Evolutionary conservation across 2,329 filamentous ascomycete genomes (phyloP).

Genomic region (Xylogone sp.): DNA sequence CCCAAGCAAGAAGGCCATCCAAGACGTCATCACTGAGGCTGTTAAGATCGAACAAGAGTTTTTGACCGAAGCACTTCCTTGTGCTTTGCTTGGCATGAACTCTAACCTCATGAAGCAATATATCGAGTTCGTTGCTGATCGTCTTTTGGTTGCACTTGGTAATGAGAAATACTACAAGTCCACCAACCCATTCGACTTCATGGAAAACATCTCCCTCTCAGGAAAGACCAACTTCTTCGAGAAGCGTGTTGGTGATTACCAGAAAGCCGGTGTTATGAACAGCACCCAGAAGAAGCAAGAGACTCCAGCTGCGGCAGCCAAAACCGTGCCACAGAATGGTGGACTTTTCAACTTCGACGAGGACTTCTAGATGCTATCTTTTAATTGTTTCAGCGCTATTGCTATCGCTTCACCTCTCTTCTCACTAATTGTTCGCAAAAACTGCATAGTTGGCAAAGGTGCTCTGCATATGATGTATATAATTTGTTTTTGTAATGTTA

Average conservation of each 20-base stretch:
- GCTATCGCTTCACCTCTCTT: conserved; percentile 12
- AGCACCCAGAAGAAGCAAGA: conserved; percentile 74
- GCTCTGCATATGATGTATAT: conserved; percentile 12
- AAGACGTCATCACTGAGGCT: conserved; percentile 90
- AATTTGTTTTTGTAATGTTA: conserved; percentile 7
- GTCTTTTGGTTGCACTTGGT: conserved; percentile 86
- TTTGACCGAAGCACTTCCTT: conserved; percentile 90
- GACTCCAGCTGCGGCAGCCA: conserved; percentile 38
- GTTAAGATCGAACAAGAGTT: conserved; percentile 97
- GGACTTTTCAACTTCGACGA: conserved; percentile 93
- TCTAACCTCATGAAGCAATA: conserved; percentile 97
- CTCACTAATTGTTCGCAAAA: conserved; percentile 5
- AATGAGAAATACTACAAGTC: conserved; percentile 92
- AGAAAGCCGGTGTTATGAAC: conserved; percentile 98
- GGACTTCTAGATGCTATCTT: conserved; percentile 71
- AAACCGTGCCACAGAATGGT: conserved; percentile 53
- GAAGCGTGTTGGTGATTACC: conserved; percentile 99
- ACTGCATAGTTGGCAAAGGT: conserved; percentile 26
- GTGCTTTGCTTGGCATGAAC: conserved; percentile 96
- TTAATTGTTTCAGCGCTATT: conserved; percentile 9
- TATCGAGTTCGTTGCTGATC: conserved; percentile 98
- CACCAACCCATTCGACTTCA: conserved; percentile 98
- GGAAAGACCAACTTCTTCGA: conserved; percentile 99
- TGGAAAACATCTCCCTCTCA: conserved; percentile 98
- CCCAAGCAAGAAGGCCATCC: conserved; percentile 74